Base-by-base conservation (phyloP, 495 filamentous ascomycete genomes). In the Halenospora varia region DNA sequence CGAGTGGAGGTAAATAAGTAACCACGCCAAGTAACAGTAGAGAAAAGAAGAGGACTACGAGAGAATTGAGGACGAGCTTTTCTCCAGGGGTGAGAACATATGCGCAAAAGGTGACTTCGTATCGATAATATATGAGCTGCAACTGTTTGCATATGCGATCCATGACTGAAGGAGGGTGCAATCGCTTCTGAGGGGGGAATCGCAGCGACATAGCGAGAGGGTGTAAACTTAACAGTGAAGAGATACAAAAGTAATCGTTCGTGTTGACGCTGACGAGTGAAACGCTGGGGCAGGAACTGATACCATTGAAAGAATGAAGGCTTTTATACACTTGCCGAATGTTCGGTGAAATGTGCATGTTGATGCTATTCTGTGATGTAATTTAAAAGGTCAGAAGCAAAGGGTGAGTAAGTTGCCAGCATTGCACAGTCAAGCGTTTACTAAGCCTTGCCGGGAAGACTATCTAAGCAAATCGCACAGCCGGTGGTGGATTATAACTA, bases 61-160 rank as follows among this genome's bases (percentile, higher is more conserved):
- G 18, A 2, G 54, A 58, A 25, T 64, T 90, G 72, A 91, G 85
- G 62, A 90, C 84, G 70, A 90, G 82, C 61, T 88, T 90, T 72
- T 92, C 88, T 3, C 82, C 86, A 2, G 86, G 81, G 15, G 87
- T 90, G 44, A 92, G 76, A 84, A 92, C 90, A 74, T 92, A 91
- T 18, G 90, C 75, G 41, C 86, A 81, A 68, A 89, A 88, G 3
- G 88, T 90, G 61, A 90, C 88, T 66, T 90, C 86, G 67, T 90
- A 91, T 69, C 89, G 88, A 68, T 92, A 92, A 52, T 83, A 81
- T 72, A 89, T 89, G 59, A 87, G 76, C 62, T 83, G 83, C 53
- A 90, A 72, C 81, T 86, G 87, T 54, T 80, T 78, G 40, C 86
- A 65, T 13, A 87, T 63, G 9, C 24, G 48, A 3, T 24, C 41